phyloP scores from a whole-genome alignment of 2,329 filamentous ascomycete species.

The Alternaria tenuissima region DNA sequence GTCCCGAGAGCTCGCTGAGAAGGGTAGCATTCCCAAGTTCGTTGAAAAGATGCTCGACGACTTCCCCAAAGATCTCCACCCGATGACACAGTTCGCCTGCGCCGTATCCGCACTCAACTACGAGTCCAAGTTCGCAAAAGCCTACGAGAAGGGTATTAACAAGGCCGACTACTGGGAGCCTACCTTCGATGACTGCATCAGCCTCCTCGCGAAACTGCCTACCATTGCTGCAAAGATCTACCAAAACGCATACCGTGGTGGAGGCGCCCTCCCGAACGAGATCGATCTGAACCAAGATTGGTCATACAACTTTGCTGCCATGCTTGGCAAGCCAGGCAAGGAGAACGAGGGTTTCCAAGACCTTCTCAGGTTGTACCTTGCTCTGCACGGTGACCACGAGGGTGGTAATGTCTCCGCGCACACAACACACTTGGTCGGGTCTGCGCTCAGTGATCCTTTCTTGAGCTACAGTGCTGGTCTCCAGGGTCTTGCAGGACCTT shows the following conservation, averaged over 20 bases:
- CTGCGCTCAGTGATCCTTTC: constrained; percentile 92
- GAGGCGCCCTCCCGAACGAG: constrained; percentile 77
- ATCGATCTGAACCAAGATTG: constrained; percentile 90
- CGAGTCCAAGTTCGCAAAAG: constrained; percentile 90
- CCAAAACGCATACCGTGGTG: constrained; percentile 81
- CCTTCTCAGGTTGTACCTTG: constrained; percentile 89
- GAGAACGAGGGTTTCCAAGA: constrained; percentile 96
- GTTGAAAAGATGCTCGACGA: constrained; percentile 87
- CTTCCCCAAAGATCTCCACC: constrained; percentile 90
- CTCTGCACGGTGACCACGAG: constrained; percentile 97
- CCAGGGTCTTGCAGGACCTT: constrained; percentile 91
- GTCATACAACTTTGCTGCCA: constrained; percentile 98
- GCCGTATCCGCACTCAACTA: constrained; percentile 96
- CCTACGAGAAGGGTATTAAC: constrained; percentile 87
- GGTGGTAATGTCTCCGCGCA: constrained; percentile 98
- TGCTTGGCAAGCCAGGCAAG: constrained; percentile 88
- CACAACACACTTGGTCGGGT: constrained; percentile 92
- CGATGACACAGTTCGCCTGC: constrained; percentile 98
- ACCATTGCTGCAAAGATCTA: constrained; percentile 98
- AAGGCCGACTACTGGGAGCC: constrained; percentile 99
- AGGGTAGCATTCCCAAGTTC: constrained; percentile 82
- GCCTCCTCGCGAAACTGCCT: constrained; percentile 92
- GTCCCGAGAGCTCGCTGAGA: constrained; percentile 85
- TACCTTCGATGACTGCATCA: constrained; percentile 94
- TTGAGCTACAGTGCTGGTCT: constrained; percentile 95